Evolutionary conservation across 129 eudicot species (phyloP).

Genomic region (Daucus carota): DNA sequence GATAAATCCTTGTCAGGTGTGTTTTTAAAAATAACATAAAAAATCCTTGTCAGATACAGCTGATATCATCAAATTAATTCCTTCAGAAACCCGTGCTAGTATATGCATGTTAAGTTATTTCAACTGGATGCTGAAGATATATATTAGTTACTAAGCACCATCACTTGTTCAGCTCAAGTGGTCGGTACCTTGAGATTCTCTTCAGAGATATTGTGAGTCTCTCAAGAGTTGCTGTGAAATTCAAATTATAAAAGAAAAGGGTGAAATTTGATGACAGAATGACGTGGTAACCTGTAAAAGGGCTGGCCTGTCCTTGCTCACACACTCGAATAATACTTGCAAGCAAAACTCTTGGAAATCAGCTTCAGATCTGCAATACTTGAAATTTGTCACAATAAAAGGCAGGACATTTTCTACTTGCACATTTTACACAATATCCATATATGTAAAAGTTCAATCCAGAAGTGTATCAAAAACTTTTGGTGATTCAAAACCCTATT

Average conservation of each 20-base stretch:
- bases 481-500: background rate
- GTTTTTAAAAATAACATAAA: too few species aligned
- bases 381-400: conserved; percentile 4
- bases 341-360: conserved; percentile 91
- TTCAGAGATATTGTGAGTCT: background rate
- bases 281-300: conserved; percentile 61
- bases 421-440: background rate
- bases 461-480: background rate
- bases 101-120: background rate
- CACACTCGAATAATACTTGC: conserved; percentile 95
- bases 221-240: background rate
- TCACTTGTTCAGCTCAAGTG: too few species aligned
- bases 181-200: too few species aligned
- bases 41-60: background rate
- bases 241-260: background rate
- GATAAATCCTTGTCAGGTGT: too few species aligned
- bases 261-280: background rate
- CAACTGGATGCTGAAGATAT: background rate
- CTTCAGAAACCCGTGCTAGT: background rate
- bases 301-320: conserved; percentile 94
- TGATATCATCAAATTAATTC: too few species aligned
- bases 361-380: conserved; percentile 53
- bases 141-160: background rate
- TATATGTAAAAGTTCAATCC: background rate
- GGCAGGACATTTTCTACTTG: background rate